Percentiles rank a stretch among this genome's conserved stretches.
phyloP scores from a whole-genome alignment of 768 basidiomycete species.

The Boletus reticuloceps region DNA sequence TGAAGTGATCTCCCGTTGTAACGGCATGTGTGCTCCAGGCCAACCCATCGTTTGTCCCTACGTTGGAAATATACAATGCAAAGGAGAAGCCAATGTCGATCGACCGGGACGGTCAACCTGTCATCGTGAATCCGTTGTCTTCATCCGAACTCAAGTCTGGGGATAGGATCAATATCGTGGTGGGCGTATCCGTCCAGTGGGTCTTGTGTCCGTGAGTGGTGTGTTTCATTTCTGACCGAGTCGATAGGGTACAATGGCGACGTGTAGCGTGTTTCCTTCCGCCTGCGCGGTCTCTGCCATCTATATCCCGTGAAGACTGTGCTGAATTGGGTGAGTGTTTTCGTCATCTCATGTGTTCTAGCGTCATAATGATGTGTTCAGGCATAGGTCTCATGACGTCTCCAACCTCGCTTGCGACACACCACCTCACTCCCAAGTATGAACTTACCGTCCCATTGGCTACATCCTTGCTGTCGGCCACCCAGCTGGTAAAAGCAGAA shows the following conservation, averaged over 20 bases:
- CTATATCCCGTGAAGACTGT: conserved; percentile 42
- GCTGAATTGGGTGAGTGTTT: conserved; percentile 51
- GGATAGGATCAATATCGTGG: conserved; percentile 49
- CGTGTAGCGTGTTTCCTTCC: conserved; percentile 49
- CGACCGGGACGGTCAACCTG: conserved; percentile 31
- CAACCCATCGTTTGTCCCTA: conserved; percentile 48
- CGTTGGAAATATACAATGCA: conserved; percentile 44
- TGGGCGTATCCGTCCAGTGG: conserved; percentile 45
- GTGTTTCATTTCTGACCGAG: background rate
- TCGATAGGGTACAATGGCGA: conserved; percentile 48
- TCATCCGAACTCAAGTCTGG: conserved; percentile 49
- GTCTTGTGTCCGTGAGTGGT: conserved; percentile 12
- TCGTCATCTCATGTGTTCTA: background rate
- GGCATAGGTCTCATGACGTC: conserved; percentile 56
- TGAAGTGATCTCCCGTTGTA: background rate
- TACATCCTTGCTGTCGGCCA: conserved; percentile 56
- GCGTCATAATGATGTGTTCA: background rate
- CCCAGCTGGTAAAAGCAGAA: conserved; percentile 59
- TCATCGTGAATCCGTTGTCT: conserved; percentile 37
- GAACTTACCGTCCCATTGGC: conserved; percentile 49
- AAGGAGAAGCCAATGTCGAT: conserved; percentile 48
- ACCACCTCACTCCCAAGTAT: conserved; percentile 58
- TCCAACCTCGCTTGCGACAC: conserved; percentile 49
- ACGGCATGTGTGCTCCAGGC: conserved; percentile 33
- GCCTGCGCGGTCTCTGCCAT: conserved; percentile 33